Percentiles rank a stretch among this genome's conserved stretches.
Conservation (phyloP, 257 asterid species). For the Misopates orontium region DNA sequence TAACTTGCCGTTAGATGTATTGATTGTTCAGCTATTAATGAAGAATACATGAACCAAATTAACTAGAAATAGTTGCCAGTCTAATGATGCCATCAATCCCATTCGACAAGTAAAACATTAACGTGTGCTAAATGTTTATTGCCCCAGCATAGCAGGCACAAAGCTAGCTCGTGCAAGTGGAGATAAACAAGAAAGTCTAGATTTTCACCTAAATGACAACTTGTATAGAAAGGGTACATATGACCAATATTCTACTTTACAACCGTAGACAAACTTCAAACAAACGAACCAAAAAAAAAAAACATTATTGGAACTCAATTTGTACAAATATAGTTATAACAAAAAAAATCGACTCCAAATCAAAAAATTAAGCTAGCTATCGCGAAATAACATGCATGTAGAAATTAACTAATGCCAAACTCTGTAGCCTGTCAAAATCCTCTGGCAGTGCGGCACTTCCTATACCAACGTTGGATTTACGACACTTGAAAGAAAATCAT, state of each 20-base stretch:
- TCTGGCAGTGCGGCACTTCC: too few species aligned
- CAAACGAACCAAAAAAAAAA: conserved; percentile 1
- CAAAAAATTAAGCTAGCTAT: conserved; percentile 6
- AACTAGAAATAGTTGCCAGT: too few species aligned
- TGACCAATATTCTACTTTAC: conserved; percentile 15
- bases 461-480: too few species aligned
- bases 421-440: neutral
- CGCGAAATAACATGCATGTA: neutral
- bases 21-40: too few species aligned
- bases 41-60: too few species aligned
- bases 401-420: neutral
- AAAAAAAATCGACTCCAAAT: conserved; percentile 5
- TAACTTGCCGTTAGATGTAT: too few species aligned
- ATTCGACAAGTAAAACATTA: too few species aligned
- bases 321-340: conserved; percentile 8
- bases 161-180: conserved; percentile 15
- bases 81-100: too few species aligned
- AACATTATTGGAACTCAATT: conserved; percentile 16
- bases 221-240: conserved; percentile 9
- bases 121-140: neutral
- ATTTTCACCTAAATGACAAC: conserved; percentile 4
- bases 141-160: conserved; percentile 13
- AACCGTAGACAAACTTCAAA: neutral
- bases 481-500: too few species aligned
- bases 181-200: conserved; percentile 13